Evolutionary conservation across 257 asterid species (phyloP).

Genomic region (Buddleja alternifolia): DNA sequence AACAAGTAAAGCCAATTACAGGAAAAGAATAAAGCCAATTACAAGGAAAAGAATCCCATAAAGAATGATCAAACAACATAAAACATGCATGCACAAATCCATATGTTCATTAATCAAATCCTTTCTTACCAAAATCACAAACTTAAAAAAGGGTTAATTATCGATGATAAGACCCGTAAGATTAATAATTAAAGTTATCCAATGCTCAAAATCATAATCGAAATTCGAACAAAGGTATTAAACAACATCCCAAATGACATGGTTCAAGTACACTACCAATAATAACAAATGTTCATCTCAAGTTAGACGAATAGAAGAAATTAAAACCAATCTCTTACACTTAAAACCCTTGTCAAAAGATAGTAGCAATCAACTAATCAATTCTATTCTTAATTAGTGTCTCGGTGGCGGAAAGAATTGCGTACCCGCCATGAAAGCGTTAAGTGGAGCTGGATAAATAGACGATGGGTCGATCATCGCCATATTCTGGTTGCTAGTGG

Average conservation of each 20-base stretch:
- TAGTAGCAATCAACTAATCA: not conserved
- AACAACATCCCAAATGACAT: slow-evolving; percentile 20
- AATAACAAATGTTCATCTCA: not conserved
- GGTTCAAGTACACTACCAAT: not conserved
- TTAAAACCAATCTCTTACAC: slow-evolving; percentile 21
- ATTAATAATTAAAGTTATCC: not conserved
- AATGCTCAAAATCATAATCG: slow-evolving; percentile 33
- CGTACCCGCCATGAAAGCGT: slow-evolving; percentile 54
- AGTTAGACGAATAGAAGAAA: not conserved
- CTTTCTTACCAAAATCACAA: not conserved
- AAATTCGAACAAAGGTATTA: slow-evolving; percentile 28
- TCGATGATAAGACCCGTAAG: slow-evolving; percentile 26
- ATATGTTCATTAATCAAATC: slow-evolving; percentile 10
- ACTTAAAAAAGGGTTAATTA: slow-evolving; percentile 14
- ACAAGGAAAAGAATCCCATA: not conserved
- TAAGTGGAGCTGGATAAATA: slow-evolving; percentile 37
- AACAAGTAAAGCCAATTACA: not conserved
- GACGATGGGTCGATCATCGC: slow-evolving; percentile 36
- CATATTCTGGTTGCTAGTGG: slow-evolving; percentile 13
- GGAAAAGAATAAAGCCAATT: not conserved
- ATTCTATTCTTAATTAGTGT: slow-evolving; percentile 10
- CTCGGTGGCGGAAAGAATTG: slow-evolving; percentile 58
- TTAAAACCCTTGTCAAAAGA: not conserved
- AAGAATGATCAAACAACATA: slow-evolving; percentile 7
- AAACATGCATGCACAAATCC: slow-evolving; percentile 27